These are phyloP conservation scores for Lasiosphaeria miniovina DNA, from an alignment of 495 filamentous ascomycete genomes.

Conservation along the genomic window DNA sequence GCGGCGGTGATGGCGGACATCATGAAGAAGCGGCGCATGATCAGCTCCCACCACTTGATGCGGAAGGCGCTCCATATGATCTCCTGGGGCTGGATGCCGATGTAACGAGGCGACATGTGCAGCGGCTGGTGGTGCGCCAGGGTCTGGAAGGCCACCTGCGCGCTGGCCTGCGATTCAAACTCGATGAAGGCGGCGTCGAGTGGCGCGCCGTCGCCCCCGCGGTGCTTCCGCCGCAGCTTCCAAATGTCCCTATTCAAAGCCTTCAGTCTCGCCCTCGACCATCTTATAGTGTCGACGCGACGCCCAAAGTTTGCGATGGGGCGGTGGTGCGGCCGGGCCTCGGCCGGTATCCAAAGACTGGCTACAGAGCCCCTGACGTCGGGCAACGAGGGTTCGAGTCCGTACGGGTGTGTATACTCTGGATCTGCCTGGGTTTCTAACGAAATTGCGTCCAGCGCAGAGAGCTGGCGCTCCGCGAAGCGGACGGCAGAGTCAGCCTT, in stretches of 20 bases:
- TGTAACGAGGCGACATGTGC: constrained; percentile 82
- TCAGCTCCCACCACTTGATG: constrained; percentile 76
- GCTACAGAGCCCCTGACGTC: constrained; percentile 65
- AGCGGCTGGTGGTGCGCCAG: constrained; percentile 75
- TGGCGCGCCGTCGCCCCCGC: constrained; percentile 43
- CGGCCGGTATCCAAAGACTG: constrained; percentile 70
- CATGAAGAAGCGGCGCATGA: constrained; percentile 64
- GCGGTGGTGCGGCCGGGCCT: constrained; percentile 51
- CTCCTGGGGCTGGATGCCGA: constrained; percentile 72
- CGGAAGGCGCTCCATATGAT: constrained; percentile 80
- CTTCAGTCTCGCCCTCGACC: constrained; percentile 72
- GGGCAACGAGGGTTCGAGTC: constrained; percentile 34
- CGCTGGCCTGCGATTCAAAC: constrained; percentile 70
- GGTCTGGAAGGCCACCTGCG: constrained; percentile 78
- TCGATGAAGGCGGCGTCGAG: constrained; percentile 77
- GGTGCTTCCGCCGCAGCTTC: constrained; percentile 49
- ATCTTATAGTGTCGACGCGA: constrained; percentile 77
- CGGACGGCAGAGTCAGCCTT: constrained; percentile 16
- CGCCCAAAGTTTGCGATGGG: constrained; percentile 52
- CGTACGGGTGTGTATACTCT: constrained; percentile 38
- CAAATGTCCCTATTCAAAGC: constrained; percentile 70
- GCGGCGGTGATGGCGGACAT: constrained; percentile 61
- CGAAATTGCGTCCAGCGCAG: constrained; percentile 5
- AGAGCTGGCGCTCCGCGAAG: constrained; percentile 22
- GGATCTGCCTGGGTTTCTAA: constrained; percentile 18